phyloP scores from a whole-genome alignment of 1,284 basidiomycete species.

The Rhodotorula sp. region DNA sequence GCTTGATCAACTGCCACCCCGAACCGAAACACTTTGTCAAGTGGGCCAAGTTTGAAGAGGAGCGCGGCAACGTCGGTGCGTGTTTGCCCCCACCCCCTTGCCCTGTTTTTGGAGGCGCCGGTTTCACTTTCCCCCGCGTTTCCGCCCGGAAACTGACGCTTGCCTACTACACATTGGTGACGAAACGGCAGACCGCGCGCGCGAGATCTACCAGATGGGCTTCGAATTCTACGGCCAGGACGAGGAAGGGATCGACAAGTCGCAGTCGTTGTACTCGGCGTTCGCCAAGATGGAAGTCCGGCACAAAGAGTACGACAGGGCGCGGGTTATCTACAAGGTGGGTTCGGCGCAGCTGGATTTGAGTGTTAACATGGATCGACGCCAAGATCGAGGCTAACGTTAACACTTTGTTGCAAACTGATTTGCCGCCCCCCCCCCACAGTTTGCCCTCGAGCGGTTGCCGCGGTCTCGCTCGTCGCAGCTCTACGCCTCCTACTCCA shows the following conservation, averaged over 20 bases:
- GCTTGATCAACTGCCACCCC: conserved; percentile 88
- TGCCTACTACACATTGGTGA: not conserved
- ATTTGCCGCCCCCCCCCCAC: not conserved
- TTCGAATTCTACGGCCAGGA: conserved; percentile 97
- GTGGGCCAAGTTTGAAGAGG: conserved; percentile 92
- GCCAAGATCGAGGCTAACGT: not conserved
- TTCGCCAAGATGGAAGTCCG: conserved; percentile 99
- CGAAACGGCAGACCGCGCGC: conserved; percentile 66
- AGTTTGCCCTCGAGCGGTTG: conserved; percentile 89
- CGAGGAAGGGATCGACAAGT: conserved; percentile 94
- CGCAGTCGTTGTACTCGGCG: conserved; percentile 89
- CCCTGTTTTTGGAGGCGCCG: too few species aligned
- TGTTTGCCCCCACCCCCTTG: too few species aligned
- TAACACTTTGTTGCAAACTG: too few species aligned
- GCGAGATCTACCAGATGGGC: conserved; percentile 95
- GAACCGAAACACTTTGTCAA: conserved; percentile 95
- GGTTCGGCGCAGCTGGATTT: conserved; percentile 17
- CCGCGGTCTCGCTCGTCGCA: conserved; percentile 83
- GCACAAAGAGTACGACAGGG: conserved; percentile 92
- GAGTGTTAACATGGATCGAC: not conserved
- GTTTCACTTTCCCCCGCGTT: not conserved
- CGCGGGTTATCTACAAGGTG: conserved; percentile 94
- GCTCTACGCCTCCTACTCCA: conserved; percentile 86
- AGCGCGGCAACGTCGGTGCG: conserved; percentile 59
- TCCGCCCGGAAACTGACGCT: not conserved